These are phyloP conservation scores for Trichoderma aggressivum DNA, from an alignment of 2,329 filamentous ascomycete species.

Conservation along the genomic window DNA sequence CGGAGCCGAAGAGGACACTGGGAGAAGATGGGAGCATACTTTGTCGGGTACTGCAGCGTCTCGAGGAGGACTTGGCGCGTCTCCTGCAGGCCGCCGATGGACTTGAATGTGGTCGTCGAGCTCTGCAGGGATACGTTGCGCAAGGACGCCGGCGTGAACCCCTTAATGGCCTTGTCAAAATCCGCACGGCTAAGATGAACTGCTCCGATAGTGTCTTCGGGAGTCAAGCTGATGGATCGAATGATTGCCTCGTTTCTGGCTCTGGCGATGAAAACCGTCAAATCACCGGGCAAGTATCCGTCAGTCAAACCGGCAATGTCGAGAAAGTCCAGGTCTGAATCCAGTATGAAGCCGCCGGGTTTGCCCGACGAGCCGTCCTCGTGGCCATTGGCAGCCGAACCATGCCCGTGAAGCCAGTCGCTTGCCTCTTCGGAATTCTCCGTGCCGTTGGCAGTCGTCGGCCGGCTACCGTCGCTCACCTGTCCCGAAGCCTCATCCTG, in stretches of 20 bases:
- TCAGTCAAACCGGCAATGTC: conserved; percentile 93
- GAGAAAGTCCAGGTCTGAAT: conserved; percentile 78
- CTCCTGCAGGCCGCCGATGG: conserved; percentile 82
- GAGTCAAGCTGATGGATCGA: conserved; percentile 61
- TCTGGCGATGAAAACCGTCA: conserved; percentile 78
- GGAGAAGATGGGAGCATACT: conserved; percentile 95
- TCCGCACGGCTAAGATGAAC: conserved; percentile 69
- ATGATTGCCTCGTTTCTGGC: conserved; percentile 92
- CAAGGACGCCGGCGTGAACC: conserved; percentile 91
- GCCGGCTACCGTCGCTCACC: conserved; percentile 48
- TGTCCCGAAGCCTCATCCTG: conserved; percentile 37
- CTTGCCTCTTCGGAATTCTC: conserved; percentile 51
- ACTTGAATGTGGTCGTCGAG: conserved; percentile 86
- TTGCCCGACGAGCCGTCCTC: conserved; percentile 30
- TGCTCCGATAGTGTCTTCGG: conserved; percentile 42
- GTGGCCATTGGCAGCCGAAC: conserved; percentile 47
- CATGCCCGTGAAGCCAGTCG: conserved; percentile 78
- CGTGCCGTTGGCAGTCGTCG: conserved; percentile 54
- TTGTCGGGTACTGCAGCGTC: conserved; percentile 94
- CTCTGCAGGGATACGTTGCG: conserved; percentile 92
- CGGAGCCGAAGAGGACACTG: conserved; percentile 92
- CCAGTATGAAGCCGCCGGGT: conserved; percentile 66
- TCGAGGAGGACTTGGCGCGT: conserved; percentile 91
- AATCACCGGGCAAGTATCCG: conserved; percentile 95
- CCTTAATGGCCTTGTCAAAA: conserved; percentile 80